Evolutionary conservation across 2,329 filamentous ascomycete species (phyloP).

Genomic region (Beauveria sp.): DNA sequence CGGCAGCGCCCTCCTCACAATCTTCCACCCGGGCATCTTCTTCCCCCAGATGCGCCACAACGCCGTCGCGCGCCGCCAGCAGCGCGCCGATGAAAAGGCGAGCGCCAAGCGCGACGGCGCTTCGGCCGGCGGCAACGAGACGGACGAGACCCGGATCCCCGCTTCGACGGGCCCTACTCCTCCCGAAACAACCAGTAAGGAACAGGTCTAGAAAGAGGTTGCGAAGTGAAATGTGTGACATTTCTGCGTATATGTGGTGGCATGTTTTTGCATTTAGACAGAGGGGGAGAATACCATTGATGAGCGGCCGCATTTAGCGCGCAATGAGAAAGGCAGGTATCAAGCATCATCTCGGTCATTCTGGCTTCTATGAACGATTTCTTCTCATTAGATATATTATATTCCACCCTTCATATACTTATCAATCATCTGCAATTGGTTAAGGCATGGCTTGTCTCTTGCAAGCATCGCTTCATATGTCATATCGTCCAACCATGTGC

Average conservation of each 20-base stretch:
- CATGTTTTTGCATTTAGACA: not conserved
- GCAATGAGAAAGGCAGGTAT: not conserved
- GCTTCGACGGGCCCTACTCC: not conserved
- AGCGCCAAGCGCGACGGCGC: not conserved
- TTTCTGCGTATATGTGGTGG: not conserved
- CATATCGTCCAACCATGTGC: not conserved
- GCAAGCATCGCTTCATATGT: not conserved
- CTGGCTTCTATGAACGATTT: not conserved
- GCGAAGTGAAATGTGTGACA: no score
- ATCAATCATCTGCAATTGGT: not conserved
- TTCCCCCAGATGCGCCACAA: constrained; percentile 43
- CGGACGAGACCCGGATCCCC: constrained; percentile 14
- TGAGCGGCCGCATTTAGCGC: not conserved
- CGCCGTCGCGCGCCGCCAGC: constrained; percentile 1
- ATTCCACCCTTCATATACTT: not conserved
- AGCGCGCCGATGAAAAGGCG: constrained; percentile 7
- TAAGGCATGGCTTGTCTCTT: not conserved
- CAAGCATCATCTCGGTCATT: not conserved
- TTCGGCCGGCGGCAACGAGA: constrained; percentile 6
- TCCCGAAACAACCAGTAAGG: constrained; percentile 21
- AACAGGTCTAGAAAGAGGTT: constrained; percentile 11
- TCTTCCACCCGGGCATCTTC: constrained; percentile 45
- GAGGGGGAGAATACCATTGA: not conserved
- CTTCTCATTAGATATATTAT: not conserved
- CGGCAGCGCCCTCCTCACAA: constrained; percentile 40